Percentiles rank a stretch among this genome's conserved stretches.
These are phyloP conservation scores for Tulasnella calospora DNA, from an alignment of 768 basidiomycete species.

Conservation along the genomic window DNA sequence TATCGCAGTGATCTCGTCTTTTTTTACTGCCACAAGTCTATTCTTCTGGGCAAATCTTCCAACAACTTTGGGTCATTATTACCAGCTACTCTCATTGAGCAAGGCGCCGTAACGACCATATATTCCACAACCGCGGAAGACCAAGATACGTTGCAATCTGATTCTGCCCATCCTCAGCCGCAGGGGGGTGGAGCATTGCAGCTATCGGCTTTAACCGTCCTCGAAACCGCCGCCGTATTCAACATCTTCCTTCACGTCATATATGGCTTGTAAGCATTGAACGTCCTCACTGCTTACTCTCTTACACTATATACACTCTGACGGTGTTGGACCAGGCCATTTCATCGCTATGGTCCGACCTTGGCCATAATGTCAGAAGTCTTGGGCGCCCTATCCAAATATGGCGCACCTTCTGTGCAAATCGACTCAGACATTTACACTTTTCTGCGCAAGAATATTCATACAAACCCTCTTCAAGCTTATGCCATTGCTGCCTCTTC, in stretches of 20 bases:
- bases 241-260: constrained; percentile 21
- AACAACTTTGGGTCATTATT: constrained; percentile 48
- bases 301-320: not conserved
- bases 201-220: not conserved
- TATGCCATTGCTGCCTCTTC: constrained; percentile 65
- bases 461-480: constrained; percentile 61
- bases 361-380: not conserved
- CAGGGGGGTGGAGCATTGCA: not conserved
- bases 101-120: not conserved
- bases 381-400: not conserved
- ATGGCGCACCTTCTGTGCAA: not conserved
- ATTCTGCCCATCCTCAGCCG: not conserved
- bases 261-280: constrained; percentile 11
- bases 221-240: not conserved
- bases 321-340: not conserved
- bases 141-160: not conserved
- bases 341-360: not conserved
- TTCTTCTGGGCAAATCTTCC: constrained; percentile 55
- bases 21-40: constrained; percentile 69
- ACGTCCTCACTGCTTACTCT: not conserved
- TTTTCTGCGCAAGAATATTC: constrained; percentile 62
- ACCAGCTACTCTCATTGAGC: not conserved
- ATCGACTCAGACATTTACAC: constrained; percentile 5
- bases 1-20: constrained; percentile 69
- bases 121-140: not conserved